phyloP scores from a whole-genome alignment of 2,329 filamentous ascomycete genomes.

The Calonectria naviculata region DNA sequence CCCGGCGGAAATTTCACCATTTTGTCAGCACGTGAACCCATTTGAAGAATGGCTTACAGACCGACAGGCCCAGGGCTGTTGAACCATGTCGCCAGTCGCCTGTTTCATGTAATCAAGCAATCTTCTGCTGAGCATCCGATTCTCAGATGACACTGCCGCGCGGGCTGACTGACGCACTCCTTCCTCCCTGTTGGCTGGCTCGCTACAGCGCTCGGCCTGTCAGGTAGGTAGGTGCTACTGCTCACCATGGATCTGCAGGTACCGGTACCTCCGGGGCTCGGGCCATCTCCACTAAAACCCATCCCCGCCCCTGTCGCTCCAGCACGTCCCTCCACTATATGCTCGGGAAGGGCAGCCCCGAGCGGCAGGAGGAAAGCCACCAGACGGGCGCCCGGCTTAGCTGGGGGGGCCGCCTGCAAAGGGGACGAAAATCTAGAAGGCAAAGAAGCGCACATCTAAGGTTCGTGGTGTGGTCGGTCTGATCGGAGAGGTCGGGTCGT shows the following conservation, averaged over 20 bases:
- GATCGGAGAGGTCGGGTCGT: background rate
- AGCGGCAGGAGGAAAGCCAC: conserved; percentile 1
- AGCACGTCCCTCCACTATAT: background rate
- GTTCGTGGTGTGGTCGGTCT: background rate
- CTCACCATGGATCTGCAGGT: background rate
- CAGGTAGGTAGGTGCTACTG: background rate
- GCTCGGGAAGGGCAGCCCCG: background rate
- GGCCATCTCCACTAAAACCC: background rate
- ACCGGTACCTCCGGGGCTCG: background rate
- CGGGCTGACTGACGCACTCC: background rate
- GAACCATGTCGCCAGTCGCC: background rate
- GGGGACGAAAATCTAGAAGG: background rate
- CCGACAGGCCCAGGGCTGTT: background rate
- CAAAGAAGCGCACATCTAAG: conserved; percentile 2
- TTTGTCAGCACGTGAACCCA: background rate
- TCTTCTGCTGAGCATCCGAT: background rate
- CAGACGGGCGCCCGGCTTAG: background rate
- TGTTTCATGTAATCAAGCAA: background rate
- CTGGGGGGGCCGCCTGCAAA: too few relatives aligned
- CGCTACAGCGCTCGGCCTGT: background rate
- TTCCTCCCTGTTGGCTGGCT: background rate
- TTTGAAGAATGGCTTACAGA: background rate
- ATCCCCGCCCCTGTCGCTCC: conserved; percentile 5
- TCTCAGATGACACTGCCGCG: conserved; percentile 4
- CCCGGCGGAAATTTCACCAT: background rate